Evolutionary conservation across 257 asterid genomes (phyloP), one percentile per base, ranked within the genome.

Genomic region (Nicotiana benthamiana): DNA sequence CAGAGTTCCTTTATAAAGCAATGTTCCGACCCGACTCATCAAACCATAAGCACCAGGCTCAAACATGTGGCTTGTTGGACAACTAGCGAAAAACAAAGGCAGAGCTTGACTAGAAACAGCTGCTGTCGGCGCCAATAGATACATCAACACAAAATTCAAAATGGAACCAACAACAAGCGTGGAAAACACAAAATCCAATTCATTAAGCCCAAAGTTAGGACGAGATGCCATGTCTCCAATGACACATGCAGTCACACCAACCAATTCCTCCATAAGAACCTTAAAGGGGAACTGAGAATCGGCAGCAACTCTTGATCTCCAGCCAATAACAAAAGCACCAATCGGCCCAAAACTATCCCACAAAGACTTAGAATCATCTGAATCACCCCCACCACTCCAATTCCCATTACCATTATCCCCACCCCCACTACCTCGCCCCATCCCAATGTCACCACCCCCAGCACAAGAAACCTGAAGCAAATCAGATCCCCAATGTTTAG

Each of bases 141-240:
- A 94, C 98, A 94, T 94, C 48, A 94, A 96, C 67, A 89, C 89
- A 22, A 94, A 92, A 79, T 94, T 94, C 86, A 94, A 64, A 32
- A 94, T 91, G 40, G 96, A 90, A 18, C 96, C 97, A 27, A 94
- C 97, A 0, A 94, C 96, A 1, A 94, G 96, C 0, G 97, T 94
- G 0, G 97, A 94, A 82, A 94, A 94, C 24, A 94, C 98, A 65
- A 94, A 93, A 81, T 94, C 98, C 8, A 94, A 96, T 88, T 94
- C 97, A 24, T 94, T 93, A 54, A 94, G 97, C 6, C 98, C 98
- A 9, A 94, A 94, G 84, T 91, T 93, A 22, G 97, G 98, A 64
- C 98, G 96, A 0, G 97, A 89, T 0, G 98, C 95, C 98, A 94
- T 94, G 91, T 93, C 98, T 1, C 98, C 98, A 10, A 93, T 75